Base-by-base conservation (phyloP, 2,329 filamentous ascomycete species). In the Juglanconis juglandina region DNA sequence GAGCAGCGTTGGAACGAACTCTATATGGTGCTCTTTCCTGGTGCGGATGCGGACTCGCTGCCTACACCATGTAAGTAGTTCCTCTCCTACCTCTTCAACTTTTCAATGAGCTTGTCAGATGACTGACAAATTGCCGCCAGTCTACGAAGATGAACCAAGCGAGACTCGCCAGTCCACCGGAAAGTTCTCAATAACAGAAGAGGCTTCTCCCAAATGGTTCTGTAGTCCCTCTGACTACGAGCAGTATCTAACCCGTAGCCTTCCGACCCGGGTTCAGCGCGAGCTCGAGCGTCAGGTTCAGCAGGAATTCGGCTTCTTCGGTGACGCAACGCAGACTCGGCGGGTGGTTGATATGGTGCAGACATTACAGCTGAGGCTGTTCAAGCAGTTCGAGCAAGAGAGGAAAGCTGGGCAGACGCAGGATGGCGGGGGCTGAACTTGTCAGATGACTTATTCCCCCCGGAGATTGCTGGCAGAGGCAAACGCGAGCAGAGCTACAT, bases 1-100 rank as follows among this genome's bases (percentile, higher is more conserved):
- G 62, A 64, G 56, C 60, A 62, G 17, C 46, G 62, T 42, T 64
- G 62, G 62, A 55, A 51, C 17, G 62, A 64, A 39, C 56, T 64
- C 4, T 64, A 64, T 34, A 50, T 62, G 13, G 47, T 60, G n/a
- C 41, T 64, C 3, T 64, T 64, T 46, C 62, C 62, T 8, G 56
- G 39, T 6, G 53, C 54, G 35, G 30, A 30, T 4, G 30, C 50
- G 17, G 53, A 52, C 32, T 50, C 53, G 11, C 32, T 64, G 33
- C 62, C 62, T 17, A 56, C 62, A 24, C 60, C 62, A 50, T 64
- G 62, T 63, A 57, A 62, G 62, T 49, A 10, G 24, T 10, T 42
- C 7, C 10, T 11, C 39, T 14, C 10, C 4, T 41, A n/a, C 3
- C 14, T 30, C 30, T 41, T 4, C 13, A 24, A 4, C 17, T 17